Conservation (phyloP, 208 protist species). For the Tetramitus jugosus region DNA sequence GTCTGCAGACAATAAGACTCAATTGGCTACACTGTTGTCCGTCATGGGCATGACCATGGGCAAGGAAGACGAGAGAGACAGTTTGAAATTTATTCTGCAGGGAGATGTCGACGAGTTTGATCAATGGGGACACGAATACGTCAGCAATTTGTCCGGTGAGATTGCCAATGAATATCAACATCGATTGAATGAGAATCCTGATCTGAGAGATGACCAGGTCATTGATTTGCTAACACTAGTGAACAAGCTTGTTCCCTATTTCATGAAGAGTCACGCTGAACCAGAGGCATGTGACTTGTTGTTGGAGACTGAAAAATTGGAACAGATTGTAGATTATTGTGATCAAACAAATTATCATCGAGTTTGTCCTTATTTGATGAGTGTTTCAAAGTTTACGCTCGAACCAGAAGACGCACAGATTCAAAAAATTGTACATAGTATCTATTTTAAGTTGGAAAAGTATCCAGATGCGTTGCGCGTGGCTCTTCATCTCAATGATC, state of each 20-base stretch:
- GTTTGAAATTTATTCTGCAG: slow-evolving; percentile 83
- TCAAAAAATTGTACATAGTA: slow-evolving; percentile 69
- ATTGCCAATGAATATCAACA: slow-evolving; percentile 82
- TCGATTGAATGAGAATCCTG: slow-evolving; percentile 31
- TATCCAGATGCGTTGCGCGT: slow-evolving; percentile 75
- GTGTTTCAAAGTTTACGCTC: slow-evolving; percentile 82
- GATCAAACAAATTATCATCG: slow-evolving; percentile 85
- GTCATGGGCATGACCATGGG: slow-evolving; percentile 93
- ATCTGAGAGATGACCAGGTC: slow-evolving; percentile 48
- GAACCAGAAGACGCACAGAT: slow-evolving; percentile 84
- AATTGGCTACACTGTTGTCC: slow-evolving; percentile 92
- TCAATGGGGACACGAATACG: slow-evolving; percentile 98
- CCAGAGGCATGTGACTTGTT: slow-evolving; percentile 96
- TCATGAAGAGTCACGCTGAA: slow-evolving; percentile 90
- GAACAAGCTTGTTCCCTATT: slow-evolving; percentile 84
- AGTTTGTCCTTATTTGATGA: slow-evolving; percentile 86
- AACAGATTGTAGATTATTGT: slow-evolving; percentile 70
- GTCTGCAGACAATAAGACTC: slow-evolving; percentile 36
- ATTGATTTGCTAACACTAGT: slow-evolving; percentile 74
- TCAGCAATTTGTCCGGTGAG: slow-evolving; percentile 83
- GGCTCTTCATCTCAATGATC: slow-evolving; percentile 71
- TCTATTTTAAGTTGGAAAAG: slow-evolving; percentile 79
- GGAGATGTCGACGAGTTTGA: slow-evolving; percentile 83
- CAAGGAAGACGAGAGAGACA: slow-evolving; percentile 50
- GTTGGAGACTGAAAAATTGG: slow-evolving; percentile 84